These are phyloP conservation scores for Colletotrichum kahawae DNA, from an alignment of 2,329 filamentous ascomycete genomes.

Conservation along the genomic window DNA sequence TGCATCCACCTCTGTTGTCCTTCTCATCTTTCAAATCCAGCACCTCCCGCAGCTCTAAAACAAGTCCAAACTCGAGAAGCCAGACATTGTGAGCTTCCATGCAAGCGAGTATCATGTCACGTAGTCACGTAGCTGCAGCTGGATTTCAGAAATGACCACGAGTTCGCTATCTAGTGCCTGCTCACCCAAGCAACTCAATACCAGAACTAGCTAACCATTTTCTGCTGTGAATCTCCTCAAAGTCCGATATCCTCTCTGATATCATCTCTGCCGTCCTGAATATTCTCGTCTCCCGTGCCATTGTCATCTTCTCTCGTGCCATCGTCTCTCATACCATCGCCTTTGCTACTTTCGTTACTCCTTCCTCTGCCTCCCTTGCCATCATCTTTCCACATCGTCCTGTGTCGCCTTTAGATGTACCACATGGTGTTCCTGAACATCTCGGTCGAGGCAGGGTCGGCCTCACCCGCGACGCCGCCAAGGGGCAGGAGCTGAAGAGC, in stretches of 20 bases:
- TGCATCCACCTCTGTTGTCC: neutral
- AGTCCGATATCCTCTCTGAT: neutral
- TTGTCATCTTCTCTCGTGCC: neutral
- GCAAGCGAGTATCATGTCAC: neutral
- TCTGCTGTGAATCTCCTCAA: neutral
- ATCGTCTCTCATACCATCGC: neutral
- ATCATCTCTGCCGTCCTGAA: neutral
- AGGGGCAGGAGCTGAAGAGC: constrained; percentile 24
- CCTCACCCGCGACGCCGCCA: constrained; percentile 25
- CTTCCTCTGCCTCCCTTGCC: neutral
- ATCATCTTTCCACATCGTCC: neutral
- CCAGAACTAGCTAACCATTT: neutral
- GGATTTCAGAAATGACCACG: neutral
- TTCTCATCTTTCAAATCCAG: neutral
- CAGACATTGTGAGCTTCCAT: neutral
- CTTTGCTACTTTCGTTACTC: neutral
- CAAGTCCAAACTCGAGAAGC: neutral
- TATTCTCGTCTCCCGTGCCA: neutral
- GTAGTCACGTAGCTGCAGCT: neutral
- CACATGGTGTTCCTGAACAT: constrained; percentile 45
- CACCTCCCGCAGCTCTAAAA: neutral
- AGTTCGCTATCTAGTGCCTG: neutral
- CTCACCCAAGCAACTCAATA: neutral
- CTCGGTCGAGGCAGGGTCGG: constrained; percentile 24
- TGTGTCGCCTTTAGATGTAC: constrained; percentile 40